A percentile compares a stretch with the other conserved stretches of the same genome.
Conservation (phyloP, 257 asterid genomes). For the Striga asiatica region DNA sequence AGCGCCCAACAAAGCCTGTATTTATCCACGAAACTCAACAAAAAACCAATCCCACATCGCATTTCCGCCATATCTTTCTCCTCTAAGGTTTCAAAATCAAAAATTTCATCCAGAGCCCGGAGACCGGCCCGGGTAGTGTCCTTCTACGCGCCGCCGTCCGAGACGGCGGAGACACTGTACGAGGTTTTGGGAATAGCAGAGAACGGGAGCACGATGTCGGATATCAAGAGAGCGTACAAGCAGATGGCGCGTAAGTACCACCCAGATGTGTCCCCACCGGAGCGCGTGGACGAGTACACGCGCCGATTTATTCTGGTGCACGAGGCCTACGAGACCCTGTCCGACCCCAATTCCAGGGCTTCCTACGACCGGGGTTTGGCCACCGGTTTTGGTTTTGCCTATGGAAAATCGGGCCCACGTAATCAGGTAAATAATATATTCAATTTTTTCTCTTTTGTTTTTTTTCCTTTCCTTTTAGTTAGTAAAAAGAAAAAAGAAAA, state of each 20-base stretch:
- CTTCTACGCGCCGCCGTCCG: slow-evolving; percentile 12
- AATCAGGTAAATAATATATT: too few relatives aligned
- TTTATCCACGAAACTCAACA: background rate
- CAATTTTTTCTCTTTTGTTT: too few relatives aligned
- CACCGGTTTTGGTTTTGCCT: too few relatives aligned
- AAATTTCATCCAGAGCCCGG: slow-evolving; percentile 6
- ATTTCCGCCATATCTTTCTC: slow-evolving; percentile 9
- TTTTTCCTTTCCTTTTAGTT: too few relatives aligned
- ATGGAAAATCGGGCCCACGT: too few relatives aligned
- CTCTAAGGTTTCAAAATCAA: slow-evolving; percentile 5
- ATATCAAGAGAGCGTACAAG: slow-evolving; percentile 52
- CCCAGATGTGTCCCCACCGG: slow-evolving; percentile 66
- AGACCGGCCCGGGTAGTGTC: slow-evolving; percentile 16
- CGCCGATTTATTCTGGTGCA: slow-evolving; percentile 35
- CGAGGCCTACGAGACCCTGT: too few relatives aligned
- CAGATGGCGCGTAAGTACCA: slow-evolving; percentile 45
- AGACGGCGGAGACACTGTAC: slow-evolving; percentile 29
- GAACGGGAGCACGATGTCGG: slow-evolving; percentile 23
- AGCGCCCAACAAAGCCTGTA: slow-evolving; percentile 8
- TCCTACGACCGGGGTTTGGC: too few relatives aligned
- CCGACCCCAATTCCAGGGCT: too few relatives aligned
- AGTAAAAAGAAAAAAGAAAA: too few relatives aligned
- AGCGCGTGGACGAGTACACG: slow-evolving; percentile 41
- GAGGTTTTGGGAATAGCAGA: slow-evolving; percentile 41
- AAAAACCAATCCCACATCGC: background rate